Conservation (phyloP, 768 basidiomycete genomes). For the Pisolithus orientalis region DNA sequence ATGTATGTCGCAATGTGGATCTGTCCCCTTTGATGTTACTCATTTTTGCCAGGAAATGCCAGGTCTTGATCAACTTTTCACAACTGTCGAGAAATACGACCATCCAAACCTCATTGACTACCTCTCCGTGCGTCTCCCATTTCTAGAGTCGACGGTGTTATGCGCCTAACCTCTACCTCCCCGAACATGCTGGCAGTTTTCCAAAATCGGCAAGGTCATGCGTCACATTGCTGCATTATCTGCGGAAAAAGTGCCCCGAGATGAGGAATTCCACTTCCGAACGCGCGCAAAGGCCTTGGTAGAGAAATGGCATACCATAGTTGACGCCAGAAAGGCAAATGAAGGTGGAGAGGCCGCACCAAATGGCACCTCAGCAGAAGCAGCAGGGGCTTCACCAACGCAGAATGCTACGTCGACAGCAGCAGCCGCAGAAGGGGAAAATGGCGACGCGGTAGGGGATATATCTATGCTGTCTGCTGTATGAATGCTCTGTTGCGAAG, state of each 20-base stretch:
- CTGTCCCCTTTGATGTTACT: slow-evolving; percentile 5
- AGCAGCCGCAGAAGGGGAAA: slow-evolving; percentile 17
- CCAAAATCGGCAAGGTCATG: slow-evolving; percentile 57
- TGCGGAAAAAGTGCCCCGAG: slow-evolving; percentile 38
- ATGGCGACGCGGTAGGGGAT: slow-evolving; percentile 27
- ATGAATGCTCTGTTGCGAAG: slow-evolving; percentile 9
- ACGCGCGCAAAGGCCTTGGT: slow-evolving; percentile 43
- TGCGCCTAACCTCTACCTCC: slow-evolving; percentile 7
- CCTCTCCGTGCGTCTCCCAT: slow-evolving; percentile 41
- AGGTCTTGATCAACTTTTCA: slow-evolving; percentile 62
- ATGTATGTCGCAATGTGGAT: slow-evolving; percentile 37
- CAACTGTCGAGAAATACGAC: slow-evolving; percentile 69
- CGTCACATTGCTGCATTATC: slow-evolving; percentile 48
- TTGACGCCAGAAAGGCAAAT: slow-evolving; percentile 27
- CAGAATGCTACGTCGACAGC: slow-evolving; percentile 25
- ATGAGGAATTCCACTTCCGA: slow-evolving; percentile 49
- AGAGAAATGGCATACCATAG: slow-evolving; percentile 38
- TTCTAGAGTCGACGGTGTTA: slow-evolving; percentile 4
- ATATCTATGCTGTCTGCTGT: slow-evolving; percentile 37
- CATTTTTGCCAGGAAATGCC: slow-evolving; percentile 62
- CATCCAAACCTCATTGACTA: slow-evolving; percentile 69
- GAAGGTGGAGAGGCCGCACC: slow-evolving; percentile 23
- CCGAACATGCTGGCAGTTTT: slow-evolving; percentile 19
- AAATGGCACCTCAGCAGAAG: slow-evolving; percentile 21
- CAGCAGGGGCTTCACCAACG: slow-evolving; percentile 12